Conservation (phyloP, 2,329 filamentous ascomycete species). For the Xylariaceae sp. region DNA sequence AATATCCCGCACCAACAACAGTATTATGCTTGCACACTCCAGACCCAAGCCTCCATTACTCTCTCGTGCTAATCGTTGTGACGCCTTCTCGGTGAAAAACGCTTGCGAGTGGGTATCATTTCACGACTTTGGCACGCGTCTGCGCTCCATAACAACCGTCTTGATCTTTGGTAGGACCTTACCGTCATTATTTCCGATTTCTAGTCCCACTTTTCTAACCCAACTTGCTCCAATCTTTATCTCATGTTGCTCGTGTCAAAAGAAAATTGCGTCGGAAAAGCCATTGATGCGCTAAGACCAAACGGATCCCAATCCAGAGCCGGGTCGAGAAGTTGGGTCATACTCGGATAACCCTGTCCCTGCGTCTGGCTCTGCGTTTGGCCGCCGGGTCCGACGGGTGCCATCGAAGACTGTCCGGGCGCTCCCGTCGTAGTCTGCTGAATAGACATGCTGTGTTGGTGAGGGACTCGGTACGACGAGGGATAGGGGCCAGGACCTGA, state of each 20-base stretch:
- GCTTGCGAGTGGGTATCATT: background rate
- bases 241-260: constrained; percentile 66
- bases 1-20: constrained; percentile 8
- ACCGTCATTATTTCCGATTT: background rate
- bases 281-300: constrained; percentile 91
- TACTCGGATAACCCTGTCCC: constrained; percentile 59
- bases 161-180: background rate
- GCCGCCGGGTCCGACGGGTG: constrained; percentile 35
- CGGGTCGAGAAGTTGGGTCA: constrained; percentile 70
- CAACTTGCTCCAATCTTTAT: constrained; percentile 25
- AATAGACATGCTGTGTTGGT: constrained; percentile 45
- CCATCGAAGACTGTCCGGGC: constrained; percentile 43
- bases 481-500: constrained; percentile 70
- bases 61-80: constrained; percentile 1
- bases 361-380: constrained; percentile 37
- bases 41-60: constrained; percentile 1
- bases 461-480: constrained; percentile 51
- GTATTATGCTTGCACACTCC: constrained; percentile 7
- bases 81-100: background rate
- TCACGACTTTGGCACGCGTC: constrained; percentile 1
- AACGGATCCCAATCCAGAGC: constrained; percentile 93
- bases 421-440: constrained; percentile 42
- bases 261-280: constrained; percentile 83
- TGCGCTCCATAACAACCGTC: background rate
- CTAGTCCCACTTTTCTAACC: background rate